Evolutionary conservation across 2,329 filamentous ascomycete species (phyloP).

Genomic region (Monosporascus sp.): DNA sequence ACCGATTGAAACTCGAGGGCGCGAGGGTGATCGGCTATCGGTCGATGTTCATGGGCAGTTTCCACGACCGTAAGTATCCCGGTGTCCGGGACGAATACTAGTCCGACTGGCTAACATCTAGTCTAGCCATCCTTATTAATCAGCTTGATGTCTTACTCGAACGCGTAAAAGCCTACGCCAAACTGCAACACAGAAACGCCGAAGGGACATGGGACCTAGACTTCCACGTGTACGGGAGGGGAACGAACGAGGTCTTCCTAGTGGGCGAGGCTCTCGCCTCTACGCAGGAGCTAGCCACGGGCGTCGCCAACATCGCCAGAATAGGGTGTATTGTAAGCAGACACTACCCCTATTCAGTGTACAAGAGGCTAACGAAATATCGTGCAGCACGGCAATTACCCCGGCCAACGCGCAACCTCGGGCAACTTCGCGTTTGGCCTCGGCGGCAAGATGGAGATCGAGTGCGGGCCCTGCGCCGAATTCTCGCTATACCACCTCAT

Average conservation of each 20-base stretch:
- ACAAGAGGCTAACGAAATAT: constrained; percentile 1
- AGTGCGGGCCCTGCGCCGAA: constrained; percentile 34
- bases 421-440: constrained; percentile 45
- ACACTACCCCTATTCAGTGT: not conserved
- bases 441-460: constrained; percentile 31
- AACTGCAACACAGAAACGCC: constrained; percentile 9
- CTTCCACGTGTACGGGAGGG: constrained; percentile 41
- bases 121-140: constrained; percentile 34
- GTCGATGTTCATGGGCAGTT: constrained; percentile 39
- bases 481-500: constrained; percentile 48
- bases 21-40: constrained; percentile 37
- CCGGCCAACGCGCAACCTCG: constrained; percentile 44
- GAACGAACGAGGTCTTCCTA: constrained; percentile 39
- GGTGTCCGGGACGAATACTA: not conserved
- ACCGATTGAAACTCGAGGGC: constrained; percentile 45
- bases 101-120: not conserved
- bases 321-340: constrained; percentile 30
- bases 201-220: constrained; percentile 31
- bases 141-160: constrained; percentile 33
- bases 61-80: constrained; percentile 33
- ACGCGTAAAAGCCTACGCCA: constrained; percentile 25
- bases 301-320: constrained; percentile 35
- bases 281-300: constrained; percentile 39
- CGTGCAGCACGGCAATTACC: constrained; percentile 38
- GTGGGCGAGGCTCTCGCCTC: constrained; percentile 41